phyloP scores from a whole-genome alignment of 1,139 yeast genomes.

The Saccharomyces hybrid region DNA sequence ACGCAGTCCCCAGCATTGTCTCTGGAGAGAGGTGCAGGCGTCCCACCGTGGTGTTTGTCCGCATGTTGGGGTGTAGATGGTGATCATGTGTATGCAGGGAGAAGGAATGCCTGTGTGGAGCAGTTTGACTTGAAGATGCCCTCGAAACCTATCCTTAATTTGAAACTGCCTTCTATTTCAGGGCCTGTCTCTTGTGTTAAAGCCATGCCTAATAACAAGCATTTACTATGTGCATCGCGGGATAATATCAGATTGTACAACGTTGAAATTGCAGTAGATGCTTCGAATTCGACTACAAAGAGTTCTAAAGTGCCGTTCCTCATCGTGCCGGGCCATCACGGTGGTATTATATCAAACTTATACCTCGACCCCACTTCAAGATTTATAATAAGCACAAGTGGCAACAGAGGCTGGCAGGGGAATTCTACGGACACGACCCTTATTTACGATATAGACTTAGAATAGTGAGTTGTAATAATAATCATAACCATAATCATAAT shows the following conservation, averaged over 20 bases:
- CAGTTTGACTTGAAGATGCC: conserved; percentile 66
- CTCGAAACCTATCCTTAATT: conserved; percentile 48
- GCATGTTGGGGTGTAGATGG: conserved; percentile 89
- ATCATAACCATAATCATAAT: neutral
- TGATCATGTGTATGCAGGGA: conserved; percentile 69
- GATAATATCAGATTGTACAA: conserved; percentile 83
- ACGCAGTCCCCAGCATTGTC: conserved; percentile 42
- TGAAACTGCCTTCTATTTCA: conserved; percentile 77
- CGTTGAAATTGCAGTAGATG: conserved; percentile 37
- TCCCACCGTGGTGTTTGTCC: conserved; percentile 96
- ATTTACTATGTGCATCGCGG: conserved; percentile 76
- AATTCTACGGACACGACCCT: conserved; percentile 69
- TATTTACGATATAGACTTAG: conserved; percentile 58
- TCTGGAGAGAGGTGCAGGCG: conserved; percentile 53
- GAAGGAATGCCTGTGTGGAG: conserved; percentile 84
- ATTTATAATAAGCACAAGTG: conserved; percentile 86
- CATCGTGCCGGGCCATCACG: conserved; percentile 60
- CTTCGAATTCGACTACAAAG: conserved; percentile 20
- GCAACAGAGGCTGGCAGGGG: conserved; percentile 94
- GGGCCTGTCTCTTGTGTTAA: conserved; percentile 85
- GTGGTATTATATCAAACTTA: conserved; percentile 59
- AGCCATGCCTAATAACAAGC: conserved; percentile 75
- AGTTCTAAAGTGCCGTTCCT: conserved; percentile 39
- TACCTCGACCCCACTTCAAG: conserved; percentile 80
- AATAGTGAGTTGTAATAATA: conserved; percentile 8